A percentile compares a stretch with the other conserved stretches of the same genome.
These are phyloP conservation scores for Cyamopsis tetragonoloba DNA, from an alignment of 306 rosid species.

Conservation along the genomic window DNA sequence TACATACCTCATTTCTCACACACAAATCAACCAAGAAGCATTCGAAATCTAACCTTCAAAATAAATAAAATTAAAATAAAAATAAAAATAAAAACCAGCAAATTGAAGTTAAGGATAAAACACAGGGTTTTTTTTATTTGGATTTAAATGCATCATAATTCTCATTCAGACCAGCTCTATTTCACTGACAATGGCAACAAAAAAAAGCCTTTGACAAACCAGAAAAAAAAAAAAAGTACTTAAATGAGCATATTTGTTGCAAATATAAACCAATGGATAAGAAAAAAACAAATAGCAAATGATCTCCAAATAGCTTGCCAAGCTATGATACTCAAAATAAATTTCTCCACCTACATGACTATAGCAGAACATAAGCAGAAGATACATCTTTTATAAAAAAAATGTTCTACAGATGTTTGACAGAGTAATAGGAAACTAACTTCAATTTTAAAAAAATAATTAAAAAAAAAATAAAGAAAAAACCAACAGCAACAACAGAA, in stretches of 20 bases:
- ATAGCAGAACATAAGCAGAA: constrained; percentile 36
- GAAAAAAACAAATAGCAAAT: background rate
- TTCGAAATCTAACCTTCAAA: background rate
- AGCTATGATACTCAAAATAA: constrained; percentile 56
- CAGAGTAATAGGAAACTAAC: constrained; percentile 15
- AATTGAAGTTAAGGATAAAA: background rate
- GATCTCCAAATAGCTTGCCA: constrained; percentile 40
- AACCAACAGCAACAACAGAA: too few relatives aligned
- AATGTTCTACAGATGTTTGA: constrained; percentile 13
- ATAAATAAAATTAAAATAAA: too few relatives aligned
- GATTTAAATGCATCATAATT: constrained; percentile 51
- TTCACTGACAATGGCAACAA: constrained; percentile 53
- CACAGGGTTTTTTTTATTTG: constrained; percentile 44
- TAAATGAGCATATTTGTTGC: background rate
- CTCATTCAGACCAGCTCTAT: constrained; percentile 57
- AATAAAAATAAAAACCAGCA: too few relatives aligned
- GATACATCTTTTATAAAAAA: background rate
- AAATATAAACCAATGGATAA: background rate
- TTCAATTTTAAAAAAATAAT: background rate
- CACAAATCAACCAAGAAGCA: constrained; percentile 12
- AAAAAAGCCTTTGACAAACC: constrained; percentile 50
- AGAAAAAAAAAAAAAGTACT: constrained; percentile 2
- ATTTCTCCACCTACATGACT: constrained; percentile 67
- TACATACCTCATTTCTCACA: background rate
- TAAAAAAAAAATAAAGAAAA: too few relatives aligned